phyloP scores from a whole-genome alignment of 257 asterid species.

The Thymus quinquecostatus region DNA sequence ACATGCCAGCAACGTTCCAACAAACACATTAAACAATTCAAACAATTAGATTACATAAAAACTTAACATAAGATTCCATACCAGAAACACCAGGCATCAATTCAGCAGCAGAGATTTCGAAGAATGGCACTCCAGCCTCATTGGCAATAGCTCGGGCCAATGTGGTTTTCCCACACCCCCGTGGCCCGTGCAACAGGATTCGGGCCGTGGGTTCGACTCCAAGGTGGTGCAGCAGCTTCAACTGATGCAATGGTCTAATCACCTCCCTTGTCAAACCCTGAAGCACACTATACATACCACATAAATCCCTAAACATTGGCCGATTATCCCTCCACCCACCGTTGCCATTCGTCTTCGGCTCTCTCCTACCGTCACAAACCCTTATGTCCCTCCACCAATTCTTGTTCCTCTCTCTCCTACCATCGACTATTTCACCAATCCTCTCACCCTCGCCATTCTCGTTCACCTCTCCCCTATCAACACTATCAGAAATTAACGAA shows the following conservation, averaged over 20 bases:
- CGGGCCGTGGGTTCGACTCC: constrained; percentile 79
- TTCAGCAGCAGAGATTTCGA: constrained; percentile 81
- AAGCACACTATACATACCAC: constrained; percentile 60
- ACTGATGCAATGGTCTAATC: constrained; percentile 65
- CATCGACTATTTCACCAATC: too few relatives aligned
- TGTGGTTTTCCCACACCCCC: constrained; percentile 94
- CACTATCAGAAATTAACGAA: too few relatives aligned
- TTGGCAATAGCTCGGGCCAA: constrained; percentile 96
- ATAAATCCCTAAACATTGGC: not conserved
- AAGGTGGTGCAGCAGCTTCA: constrained; percentile 51
- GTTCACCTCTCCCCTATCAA: too few relatives aligned
- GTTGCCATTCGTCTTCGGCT: not conserved
- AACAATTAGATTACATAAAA: not conserved
- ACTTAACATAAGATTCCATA: constrained; percentile 1
- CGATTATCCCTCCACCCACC: not conserved
- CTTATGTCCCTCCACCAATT: too few relatives aligned
- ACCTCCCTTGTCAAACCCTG: constrained; percentile 52
- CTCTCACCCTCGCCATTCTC: too few relatives aligned
- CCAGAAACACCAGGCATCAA: constrained; percentile 93
- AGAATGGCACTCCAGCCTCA: constrained; percentile 79
- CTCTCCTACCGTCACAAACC: too few relatives aligned
- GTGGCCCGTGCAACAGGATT: constrained; percentile 84
- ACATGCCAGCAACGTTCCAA: too few relatives aligned
- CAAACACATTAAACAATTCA: too few relatives aligned
- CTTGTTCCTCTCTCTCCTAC: too few relatives aligned